Evolutionary conservation across 331 rosid genomes (phyloP).

Genomic region (Quercus tomentella): DNA sequence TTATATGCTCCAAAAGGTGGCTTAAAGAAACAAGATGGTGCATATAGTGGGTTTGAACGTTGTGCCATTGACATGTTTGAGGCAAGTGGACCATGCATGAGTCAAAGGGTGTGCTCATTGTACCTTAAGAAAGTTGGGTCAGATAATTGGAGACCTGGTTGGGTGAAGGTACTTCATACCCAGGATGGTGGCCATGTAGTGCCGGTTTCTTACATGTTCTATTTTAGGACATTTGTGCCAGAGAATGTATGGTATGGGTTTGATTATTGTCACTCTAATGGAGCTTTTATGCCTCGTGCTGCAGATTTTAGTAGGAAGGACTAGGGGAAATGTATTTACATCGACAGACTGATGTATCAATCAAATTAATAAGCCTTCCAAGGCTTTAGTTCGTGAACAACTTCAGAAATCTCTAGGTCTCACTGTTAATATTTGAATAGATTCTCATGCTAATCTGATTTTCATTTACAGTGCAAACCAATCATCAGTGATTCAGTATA

Average conservation of each 20-base stretch:
- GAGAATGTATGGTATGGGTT: conserved; percentile 37
- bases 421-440: background rate
- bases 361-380: background rate
- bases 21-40: conserved; percentile 6
- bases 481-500: background rate
- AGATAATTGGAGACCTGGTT: conserved; percentile 33
- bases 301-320: conserved; percentile 4
- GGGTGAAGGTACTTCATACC: conserved; percentile 26
- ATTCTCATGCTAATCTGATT: background rate
- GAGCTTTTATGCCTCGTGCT: conserved; percentile 3
- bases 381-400: background rate
- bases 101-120: conserved; percentile 16
- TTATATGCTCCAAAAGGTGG: conserved; percentile 18
- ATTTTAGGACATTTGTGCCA: conserved; percentile 31
- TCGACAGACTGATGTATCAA: too few relatives aligned
- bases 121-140: conserved; percentile 33
- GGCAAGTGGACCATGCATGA: conserved; percentile 30
- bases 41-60: conserved; percentile 18
- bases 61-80: conserved; percentile 31
- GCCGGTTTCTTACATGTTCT: conserved; percentile 22
- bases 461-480: background rate
- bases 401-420: background rate
- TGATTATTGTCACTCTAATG: conserved; percentile 16
- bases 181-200: conserved; percentile 8
- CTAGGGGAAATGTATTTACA: background rate